Evolutionary conservation across 768 basidiomycete genomes (phyloP).

Genomic region (Amanita muscaria): DNA sequence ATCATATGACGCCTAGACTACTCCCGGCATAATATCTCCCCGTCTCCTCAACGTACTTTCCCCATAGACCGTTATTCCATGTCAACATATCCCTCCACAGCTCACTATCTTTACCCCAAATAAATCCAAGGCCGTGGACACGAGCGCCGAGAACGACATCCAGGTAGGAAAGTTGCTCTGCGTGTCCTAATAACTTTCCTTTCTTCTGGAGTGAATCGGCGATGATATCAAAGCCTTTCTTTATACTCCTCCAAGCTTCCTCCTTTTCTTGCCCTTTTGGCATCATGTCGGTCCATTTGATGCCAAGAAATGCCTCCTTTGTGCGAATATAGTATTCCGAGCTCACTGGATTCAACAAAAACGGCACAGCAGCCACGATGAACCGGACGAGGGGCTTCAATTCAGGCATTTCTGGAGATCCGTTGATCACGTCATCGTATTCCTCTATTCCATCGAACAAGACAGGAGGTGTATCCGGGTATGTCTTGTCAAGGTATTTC

Average conservation of each 20-base stretch:
- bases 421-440: no score
- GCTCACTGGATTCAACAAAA: constrained; percentile 20
- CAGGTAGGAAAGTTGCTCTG: constrained; percentile 4
- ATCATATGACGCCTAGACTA: no score
- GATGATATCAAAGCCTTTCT: constrained; percentile 16
- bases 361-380: constrained; percentile 4
- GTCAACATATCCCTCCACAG: constrained; percentile 9
- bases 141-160: constrained; percentile 10
- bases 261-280: constrained; percentile 20
- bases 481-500: constrained; percentile 32
- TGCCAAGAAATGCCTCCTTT: constrained; percentile 26
- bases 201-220: constrained; percentile 14
- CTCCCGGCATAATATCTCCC: no score
- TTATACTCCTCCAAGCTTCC: constrained; percentile 21
- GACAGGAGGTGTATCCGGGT: constrained; percentile 27
- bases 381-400: not conserved
- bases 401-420: constrained; percentile 12
- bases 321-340: constrained; percentile 26
- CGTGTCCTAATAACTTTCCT: constrained; percentile 12
- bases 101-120: constrained; percentile 10
- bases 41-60: constrained; percentile 5
- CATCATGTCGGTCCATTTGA: constrained; percentile 19
- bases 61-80: constrained; percentile 14
- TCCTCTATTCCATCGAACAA: constrained; percentile 19
- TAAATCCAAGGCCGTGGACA: constrained; percentile 1